Conservation (phyloP, 2,329 filamentous ascomycete species). For the Thielaviopsis punctulata region DNA sequence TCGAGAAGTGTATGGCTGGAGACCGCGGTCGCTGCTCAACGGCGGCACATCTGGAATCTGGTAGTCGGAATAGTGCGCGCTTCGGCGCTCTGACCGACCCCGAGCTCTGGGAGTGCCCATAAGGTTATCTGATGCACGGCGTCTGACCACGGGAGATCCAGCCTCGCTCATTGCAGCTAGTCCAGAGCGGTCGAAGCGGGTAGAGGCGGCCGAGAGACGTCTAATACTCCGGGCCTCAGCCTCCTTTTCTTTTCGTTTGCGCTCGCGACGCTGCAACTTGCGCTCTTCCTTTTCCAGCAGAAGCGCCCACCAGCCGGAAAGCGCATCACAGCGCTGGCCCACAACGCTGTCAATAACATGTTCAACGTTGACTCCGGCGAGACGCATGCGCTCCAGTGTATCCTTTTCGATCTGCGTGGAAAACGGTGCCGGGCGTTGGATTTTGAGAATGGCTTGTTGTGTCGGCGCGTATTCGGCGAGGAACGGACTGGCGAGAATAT, state of each 20-base stretch:
- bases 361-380: slow-evolving; percentile 86
- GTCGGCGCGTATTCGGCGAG: slow-evolving; percentile 70
- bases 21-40: slow-evolving; percentile 31
- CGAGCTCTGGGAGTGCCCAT: slow-evolving; percentile 43
- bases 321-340: slow-evolving; percentile 70
- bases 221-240: slow-evolving; percentile 62
- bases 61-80: slow-evolving; percentile 47
- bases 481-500: slow-evolving; percentile 79
- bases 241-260: slow-evolving; percentile 72
- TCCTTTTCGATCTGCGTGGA: slow-evolving; percentile 77
- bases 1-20: slow-evolving; percentile 35
- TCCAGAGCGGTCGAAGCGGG: slow-evolving; percentile 64
- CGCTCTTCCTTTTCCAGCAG: slow-evolving; percentile 87
- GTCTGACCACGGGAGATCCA: slow-evolving; percentile 5
- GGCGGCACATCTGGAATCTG: slow-evolving; percentile 58
- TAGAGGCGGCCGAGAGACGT: slow-evolving; percentile 76
- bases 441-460: slow-evolving; percentile 75
- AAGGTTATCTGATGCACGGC: slow-evolving; percentile 26
- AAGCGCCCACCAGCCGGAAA: slow-evolving; percentile 93
- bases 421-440: slow-evolving; percentile 68
- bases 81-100: slow-evolving; percentile 63
- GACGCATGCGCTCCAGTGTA: slow-evolving; percentile 79
- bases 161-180: slow-evolving; percentile 65
- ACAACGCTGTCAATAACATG: slow-evolving; percentile 87
- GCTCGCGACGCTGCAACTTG: slow-evolving; percentile 64